Percentiles rank a stretch among this genome's conserved stretches.
These are phyloP conservation scores for Sergeia podlipaevii DNA, from an alignment of 208 protist genomes.

Conservation along the genomic window DNA sequence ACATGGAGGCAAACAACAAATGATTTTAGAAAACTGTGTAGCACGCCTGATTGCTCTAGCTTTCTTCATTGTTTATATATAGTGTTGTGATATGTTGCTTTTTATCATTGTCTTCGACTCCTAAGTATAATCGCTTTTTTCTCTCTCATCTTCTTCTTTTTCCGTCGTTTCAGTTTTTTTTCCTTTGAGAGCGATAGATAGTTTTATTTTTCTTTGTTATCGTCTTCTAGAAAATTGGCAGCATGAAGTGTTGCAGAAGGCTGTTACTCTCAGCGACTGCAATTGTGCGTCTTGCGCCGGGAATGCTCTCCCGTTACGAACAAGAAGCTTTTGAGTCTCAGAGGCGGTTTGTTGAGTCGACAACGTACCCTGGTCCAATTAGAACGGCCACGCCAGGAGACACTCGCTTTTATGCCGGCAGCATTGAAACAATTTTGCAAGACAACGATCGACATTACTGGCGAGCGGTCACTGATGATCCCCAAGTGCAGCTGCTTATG, in stretches of 20 bases:
- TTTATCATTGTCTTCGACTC: neutral
- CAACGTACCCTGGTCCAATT: constrained; percentile 76
- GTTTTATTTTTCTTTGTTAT: neutral
- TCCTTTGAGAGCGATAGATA: neutral
- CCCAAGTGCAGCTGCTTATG: constrained; percentile 63
- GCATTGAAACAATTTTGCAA: constrained; percentile 70
- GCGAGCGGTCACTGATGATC: constrained; percentile 81
- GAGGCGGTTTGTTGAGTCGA: constrained; percentile 45
- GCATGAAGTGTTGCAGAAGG: neutral
- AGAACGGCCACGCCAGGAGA: constrained; percentile 78
- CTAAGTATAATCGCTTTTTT: constrained; percentile 3
- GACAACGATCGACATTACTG: constrained; percentile 85
- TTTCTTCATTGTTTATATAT: too few relatives aligned
- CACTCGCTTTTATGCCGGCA: constrained; percentile 76
- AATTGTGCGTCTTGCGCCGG: constrained; percentile 16
- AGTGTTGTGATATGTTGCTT: constrained; percentile 6
- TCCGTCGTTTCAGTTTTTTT: neutral
- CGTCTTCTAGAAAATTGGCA: neutral
- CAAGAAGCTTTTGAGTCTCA: constrained; percentile 80
- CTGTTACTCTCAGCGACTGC: constrained; percentile 5
- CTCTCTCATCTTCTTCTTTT: constrained; percentile 2
- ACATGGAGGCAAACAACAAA: too few relatives aligned
- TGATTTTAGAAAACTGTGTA: too few relatives aligned
- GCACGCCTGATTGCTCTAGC: too few relatives aligned
- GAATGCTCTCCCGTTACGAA: constrained; percentile 53